Base-by-base conservation (phyloP, 768 basidiomycete species). In the Lyophyllum shimeji region DNA sequence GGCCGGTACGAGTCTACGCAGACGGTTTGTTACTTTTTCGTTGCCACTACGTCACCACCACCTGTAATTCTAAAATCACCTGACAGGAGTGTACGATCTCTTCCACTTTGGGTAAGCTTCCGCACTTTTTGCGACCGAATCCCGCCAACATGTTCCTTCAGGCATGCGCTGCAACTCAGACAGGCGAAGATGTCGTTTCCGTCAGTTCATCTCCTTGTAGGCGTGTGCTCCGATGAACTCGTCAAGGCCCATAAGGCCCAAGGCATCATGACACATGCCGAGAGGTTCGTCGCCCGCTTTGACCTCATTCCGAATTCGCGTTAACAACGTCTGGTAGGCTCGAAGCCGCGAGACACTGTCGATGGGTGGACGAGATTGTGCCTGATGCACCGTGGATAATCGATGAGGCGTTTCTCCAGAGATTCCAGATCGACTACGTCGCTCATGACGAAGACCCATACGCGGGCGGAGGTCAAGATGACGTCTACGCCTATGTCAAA, bases 381-480 rank as follows among this genome's bases (percentile, higher is more conserved):
- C 82, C 92, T 5, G 89, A 93, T 37, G 90, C 89, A 2, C 97
- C 97, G 1, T 98, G 96, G 97, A 76, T 93, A 39, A 78, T 98
- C 56, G 85, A 87, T 61, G 77, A 87, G 53, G 86, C 79, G 0
- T 99, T 97, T 69, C 60, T 98, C 21, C 82, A 90, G 44, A 88
- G 88, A 70, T 85, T 90, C 69, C 69, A 87, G 70, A 96, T 99
- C 59, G 97, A 99, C 69, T 99, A 98, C 64, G 89, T 98, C 45
- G 95, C 95, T 2, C 97, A 99, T 64, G 97, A 99, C 65, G 95
- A 98, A 65, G 85, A 82, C 50, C 92, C 94, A 0, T 98, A 98
- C 64, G 81, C 81, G 2, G 78, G 85, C 25, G 83, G 79, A n/a
- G 92, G 89, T 1, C 79, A 84, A 47, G 85, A 89, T 27, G 97